These are phyloP conservation scores for Metarhizium humberi DNA, from an alignment of 2,329 filamentous ascomycete species.

Conservation along the genomic window DNA sequence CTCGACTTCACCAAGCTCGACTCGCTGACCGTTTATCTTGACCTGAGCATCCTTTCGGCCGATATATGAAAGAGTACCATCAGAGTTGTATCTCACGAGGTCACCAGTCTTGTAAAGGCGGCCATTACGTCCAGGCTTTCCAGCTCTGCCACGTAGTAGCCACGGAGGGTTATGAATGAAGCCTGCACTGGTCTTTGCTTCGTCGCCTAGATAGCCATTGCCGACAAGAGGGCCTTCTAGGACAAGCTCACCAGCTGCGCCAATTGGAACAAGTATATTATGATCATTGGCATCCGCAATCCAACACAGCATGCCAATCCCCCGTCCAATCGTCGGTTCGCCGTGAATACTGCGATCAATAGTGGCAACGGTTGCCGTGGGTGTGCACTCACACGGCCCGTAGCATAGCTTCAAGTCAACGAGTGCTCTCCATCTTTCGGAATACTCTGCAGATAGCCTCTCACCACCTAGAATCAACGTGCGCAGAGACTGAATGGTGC, in stretches of 20 bases:
- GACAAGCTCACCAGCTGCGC: conserved; percentile 23
- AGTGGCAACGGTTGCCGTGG: neutral
- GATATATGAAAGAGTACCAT: conserved; percentile 18
- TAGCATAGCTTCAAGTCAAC: conserved; percentile 7
- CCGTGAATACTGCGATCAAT: neutral
- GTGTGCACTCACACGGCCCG: conserved; percentile 13
- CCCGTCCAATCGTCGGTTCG: conserved; percentile 3
- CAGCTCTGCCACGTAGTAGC: conserved; percentile 11
- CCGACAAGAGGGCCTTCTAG: conserved; percentile 36
- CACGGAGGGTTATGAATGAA: conserved; percentile 35
- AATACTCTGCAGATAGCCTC: neutral
- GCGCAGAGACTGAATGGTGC: conserved; percentile 1
- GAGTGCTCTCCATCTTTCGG: neutral
- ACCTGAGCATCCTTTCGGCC: conserved; percentile 37
- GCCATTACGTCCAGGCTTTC: conserved; percentile 17
- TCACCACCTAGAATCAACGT: conserved; percentile 3
- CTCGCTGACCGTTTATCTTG: conserved; percentile 40
- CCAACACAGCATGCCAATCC: conserved; percentile 13
- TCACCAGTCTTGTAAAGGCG: conserved; percentile 27
- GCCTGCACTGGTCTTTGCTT: conserved; percentile 30
- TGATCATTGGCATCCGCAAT: conserved; percentile 17
- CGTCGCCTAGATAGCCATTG: conserved; percentile 37
- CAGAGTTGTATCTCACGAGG: conserved; percentile 15
- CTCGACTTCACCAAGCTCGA: conserved; percentile 30
- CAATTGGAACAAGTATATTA: conserved; percentile 15